These are phyloP conservation scores for Mycena polygramma DNA, from an alignment of 768 basidiomycete species.

Conservation along the genomic window DNA sequence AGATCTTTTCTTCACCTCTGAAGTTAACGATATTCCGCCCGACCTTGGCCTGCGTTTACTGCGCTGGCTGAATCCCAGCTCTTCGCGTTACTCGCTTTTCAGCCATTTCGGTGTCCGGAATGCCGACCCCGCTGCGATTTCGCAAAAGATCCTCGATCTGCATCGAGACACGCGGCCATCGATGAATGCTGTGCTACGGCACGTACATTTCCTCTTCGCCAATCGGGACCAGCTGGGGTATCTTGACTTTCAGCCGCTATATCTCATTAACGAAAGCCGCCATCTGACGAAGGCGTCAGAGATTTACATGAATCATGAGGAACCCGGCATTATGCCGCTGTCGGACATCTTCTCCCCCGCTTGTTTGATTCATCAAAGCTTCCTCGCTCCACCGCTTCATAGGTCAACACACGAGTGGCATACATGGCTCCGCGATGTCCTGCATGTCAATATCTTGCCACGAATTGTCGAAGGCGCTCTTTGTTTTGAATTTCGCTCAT, in stretches of 20 bases:
- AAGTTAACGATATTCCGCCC: neutral
- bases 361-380: slow-evolving; percentile 14
- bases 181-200: neutral
- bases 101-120: neutral
- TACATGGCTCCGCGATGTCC: slow-evolving; percentile 18
- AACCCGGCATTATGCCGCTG: neutral
- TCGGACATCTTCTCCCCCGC: slow-evolving; percentile 9
- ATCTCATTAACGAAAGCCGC: slow-evolving; percentile 1
- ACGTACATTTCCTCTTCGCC: slow-evolving; percentile 18
- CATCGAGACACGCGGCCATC: neutral
- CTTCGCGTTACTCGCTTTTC: neutral
- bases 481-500: slow-evolving; percentile 19
- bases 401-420: neutral
- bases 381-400: neutral
- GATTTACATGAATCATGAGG: slow-evolving; percentile 10
- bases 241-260: neutral
- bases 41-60: slow-evolving; percentile 13
- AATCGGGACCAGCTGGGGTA: neutral
- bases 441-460: slow-evolving; percentile 20
- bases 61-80: slow-evolving; percentile 21
- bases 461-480: slow-evolving; percentile 17
- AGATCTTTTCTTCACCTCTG: slow-evolving; percentile 18
- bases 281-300: neutral
- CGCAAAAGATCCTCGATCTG: neutral
- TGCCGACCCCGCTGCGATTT: neutral